Evolutionary conservation across 306 rosid genomes (phyloP), one percentile per base, ranked within the genome.

Genomic region (Crotalaria pallida): DNA sequence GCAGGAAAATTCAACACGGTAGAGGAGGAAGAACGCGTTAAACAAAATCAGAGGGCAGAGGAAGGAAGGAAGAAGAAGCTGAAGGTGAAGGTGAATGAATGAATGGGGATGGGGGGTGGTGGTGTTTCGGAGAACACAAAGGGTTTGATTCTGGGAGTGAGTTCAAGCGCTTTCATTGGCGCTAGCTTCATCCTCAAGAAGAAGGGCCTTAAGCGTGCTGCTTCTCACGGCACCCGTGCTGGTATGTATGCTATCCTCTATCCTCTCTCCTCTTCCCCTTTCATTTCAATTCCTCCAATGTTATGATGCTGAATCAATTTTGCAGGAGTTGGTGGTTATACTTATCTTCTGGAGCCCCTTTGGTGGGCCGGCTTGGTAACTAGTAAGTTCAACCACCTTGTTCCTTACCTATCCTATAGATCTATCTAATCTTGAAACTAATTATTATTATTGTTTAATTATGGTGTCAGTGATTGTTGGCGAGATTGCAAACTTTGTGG

Each of bases 351-450:
- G 31, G 96, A 94, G 84, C 98, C 98, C 21, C 91, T 94, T 51
- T 94, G 98, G 98, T 94, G 98, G 98, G 89, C 84, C 16, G 98
- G 98, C 79, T 87, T 94, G 98, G 81, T 90, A 71, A 90, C 92
- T 44, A 94, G 98, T 94, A 88, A 70, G 95, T 87, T 34, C 52
- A n/a, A n/a, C n/a, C n/a, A 45, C 31, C 69, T 58, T 12, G 23
- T 40, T 19, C 48, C 22, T 62, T 59, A 41, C 41, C 57, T n/a
- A n/a, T n/a, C n/a, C n/a, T n/a, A n/a, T n/a, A n/a, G n/a, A n/a
- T n/a, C n/a, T n/a, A n/a, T n/a, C n/a, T n/a, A 6, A 81, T 69
- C 57, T 75, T 56, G 55, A 13, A 10, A 73, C 53, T 79, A 27
- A 51, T 27, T 83, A 53, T 48, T 79, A 27, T n/a, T n/a, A n/a